Evolutionary conservation across 352 stramenopile species (phyloP).

Genomic region (Globisporangium irregulare): DNA sequence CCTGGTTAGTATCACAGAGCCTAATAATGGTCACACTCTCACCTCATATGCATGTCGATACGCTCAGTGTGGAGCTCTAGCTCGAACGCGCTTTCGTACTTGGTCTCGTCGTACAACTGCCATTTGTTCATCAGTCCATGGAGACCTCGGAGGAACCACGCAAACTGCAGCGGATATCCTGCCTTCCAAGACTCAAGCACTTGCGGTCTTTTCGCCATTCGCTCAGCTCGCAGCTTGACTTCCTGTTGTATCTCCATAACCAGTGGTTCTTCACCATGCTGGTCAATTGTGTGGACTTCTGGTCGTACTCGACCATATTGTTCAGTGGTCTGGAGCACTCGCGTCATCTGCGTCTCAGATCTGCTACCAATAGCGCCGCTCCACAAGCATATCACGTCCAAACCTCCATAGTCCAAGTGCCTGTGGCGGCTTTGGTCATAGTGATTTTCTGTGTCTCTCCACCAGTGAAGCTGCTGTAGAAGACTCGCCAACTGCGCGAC

Average conservation of each 20-base stretch:
- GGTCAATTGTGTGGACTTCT: background rate
- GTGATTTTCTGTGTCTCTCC: background rate
- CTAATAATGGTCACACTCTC: background rate
- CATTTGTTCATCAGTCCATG: slow-evolving; percentile 1
- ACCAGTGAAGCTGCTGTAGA: slow-evolving; percentile 6
- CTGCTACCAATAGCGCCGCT: background rate
- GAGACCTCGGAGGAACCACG: background rate
- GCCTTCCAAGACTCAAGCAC: background rate
- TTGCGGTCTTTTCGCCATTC: background rate
- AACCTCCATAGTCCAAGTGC: background rate
- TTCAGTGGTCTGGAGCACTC: background rate
- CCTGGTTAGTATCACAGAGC: background rate
- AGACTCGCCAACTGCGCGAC: background rate
- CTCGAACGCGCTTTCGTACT: slow-evolving; percentile 8
- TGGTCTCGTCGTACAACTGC: slow-evolving; percentile 9
- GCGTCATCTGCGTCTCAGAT: background rate
- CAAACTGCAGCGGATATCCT: background rate
- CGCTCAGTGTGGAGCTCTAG: background rate
- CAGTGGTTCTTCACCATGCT: background rate
- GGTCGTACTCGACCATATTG: background rate
- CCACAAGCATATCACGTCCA: background rate
- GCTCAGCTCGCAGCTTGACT: background rate
- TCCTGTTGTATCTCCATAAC: background rate
- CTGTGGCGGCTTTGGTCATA: background rate
- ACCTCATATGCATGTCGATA: background rate